phyloP scores from a whole-genome alignment of 352 stramenopile species.

The Globisporangium barbulae region DNA sequence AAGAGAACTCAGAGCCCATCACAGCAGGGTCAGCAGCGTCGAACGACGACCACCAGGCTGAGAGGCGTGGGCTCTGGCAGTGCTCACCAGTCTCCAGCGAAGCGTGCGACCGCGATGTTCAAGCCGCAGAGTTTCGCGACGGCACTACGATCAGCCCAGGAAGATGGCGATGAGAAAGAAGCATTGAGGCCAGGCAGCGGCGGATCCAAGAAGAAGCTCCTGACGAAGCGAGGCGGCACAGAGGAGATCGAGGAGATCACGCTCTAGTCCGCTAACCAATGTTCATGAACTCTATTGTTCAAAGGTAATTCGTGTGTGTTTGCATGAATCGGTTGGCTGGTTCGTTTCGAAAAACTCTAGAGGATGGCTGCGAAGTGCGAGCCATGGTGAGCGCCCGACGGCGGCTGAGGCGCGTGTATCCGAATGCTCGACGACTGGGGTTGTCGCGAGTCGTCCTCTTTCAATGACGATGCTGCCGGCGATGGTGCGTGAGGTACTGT shows the following conservation, averaged over 20 bases:
- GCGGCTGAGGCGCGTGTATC: slow-evolving; percentile 17
- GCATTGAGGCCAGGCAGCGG: slow-evolving; percentile 17
- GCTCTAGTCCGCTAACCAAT: slow-evolving; percentile 18
- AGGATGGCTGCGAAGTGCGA: slow-evolving; percentile 15
- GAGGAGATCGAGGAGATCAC: slow-evolving; percentile 31
- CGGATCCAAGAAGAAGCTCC: slow-evolving; percentile 17
- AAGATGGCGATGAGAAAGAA: background rate
- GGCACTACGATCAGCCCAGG: slow-evolving; percentile 28
- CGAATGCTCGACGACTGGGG: slow-evolving; percentile 8
- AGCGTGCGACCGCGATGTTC: slow-evolving; percentile 4
- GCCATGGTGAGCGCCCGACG: background rate
- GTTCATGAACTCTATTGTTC: no score
- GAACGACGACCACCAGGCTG: background rate
- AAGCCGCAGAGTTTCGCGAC: slow-evolving; percentile 24
- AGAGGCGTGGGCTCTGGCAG: background rate
- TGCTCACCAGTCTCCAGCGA: background rate
- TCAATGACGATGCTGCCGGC: background rate
- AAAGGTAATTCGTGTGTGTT: no score
- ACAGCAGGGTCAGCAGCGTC: background rate
- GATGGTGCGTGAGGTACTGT: background rate
- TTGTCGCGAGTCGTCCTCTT: slow-evolving; percentile 25
- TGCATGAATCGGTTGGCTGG: no score
- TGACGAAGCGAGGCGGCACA: slow-evolving; percentile 16
- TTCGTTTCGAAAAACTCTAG: background rate
- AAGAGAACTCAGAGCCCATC: slow-evolving; percentile 3